Evolutionary conservation across 2,329 filamentous ascomycete genomes (phyloP).

Genomic region (Trichoderma guizhouense): DNA sequence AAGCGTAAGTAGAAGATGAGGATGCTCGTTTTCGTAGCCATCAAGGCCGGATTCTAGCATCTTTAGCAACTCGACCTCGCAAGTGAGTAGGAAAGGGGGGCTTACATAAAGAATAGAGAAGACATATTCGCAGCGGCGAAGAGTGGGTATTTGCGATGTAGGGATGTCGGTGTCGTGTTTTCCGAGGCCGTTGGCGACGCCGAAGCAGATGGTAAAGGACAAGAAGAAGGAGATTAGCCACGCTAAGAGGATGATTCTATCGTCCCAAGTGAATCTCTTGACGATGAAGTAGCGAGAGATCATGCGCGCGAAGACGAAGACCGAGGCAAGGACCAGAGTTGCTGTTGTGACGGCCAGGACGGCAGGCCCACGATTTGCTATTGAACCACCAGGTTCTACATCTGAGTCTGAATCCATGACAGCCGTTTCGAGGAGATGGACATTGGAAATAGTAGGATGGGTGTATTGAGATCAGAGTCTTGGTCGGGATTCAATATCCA

Average conservation of each 20-base stretch:
- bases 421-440: constrained; percentile 16
- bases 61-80: constrained; percentile 10
- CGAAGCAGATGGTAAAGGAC: constrained; percentile 63
- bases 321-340: constrained; percentile 65
- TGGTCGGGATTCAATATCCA: background rate
- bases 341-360: constrained; percentile 69
- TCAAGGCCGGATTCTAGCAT: constrained; percentile 76
- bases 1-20: constrained; percentile 85
- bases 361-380: constrained; percentile 52
- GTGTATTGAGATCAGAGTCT: background rate
- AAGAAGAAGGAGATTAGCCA: constrained; percentile 71
- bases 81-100: background rate
- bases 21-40: constrained; percentile 91
- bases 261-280: constrained; percentile 68
- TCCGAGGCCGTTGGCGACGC: constrained; percentile 64
- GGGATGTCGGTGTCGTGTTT: constrained; percentile 61
- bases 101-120: constrained; percentile 62
- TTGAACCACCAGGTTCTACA: constrained; percentile 26
- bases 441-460: background rate
- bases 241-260: constrained; percentile 75
- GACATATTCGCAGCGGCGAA: constrained; percentile 61
- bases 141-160: constrained; percentile 41
- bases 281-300: constrained; percentile 72
- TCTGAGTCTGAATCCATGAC: constrained; percentile 17
- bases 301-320: constrained; percentile 73